Evolutionary conservation across 2,329 filamentous ascomycete species (phyloP).

Genomic region (Apiospora rasikravindrae): DNA sequence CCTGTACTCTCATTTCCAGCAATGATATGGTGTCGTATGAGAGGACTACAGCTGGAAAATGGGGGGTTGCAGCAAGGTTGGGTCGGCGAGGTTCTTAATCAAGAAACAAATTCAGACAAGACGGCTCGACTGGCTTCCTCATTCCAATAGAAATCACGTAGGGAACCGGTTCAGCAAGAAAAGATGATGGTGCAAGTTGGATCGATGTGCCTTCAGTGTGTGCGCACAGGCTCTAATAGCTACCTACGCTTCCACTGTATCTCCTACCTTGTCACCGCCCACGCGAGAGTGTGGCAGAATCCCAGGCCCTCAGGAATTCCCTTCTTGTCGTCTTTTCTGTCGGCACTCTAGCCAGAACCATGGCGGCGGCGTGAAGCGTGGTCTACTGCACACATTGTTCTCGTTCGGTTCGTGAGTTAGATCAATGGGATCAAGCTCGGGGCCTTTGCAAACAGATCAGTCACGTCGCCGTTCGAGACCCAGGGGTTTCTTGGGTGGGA

Average conservation of each 20-base stretch:
- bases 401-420: too few relatives aligned
- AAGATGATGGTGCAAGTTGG: neutral
- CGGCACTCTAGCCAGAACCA: too few relatives aligned
- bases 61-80: neutral
- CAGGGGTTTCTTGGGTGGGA: too few relatives aligned
- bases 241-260: neutral
- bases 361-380: too few relatives aligned
- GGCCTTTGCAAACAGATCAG: too few relatives aligned
- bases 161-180: neutral
- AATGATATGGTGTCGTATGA: neutral
- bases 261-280: conserved; percentile 3
- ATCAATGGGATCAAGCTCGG: too few relatives aligned
- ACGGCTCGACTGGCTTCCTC: neutral
- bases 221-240: neutral
- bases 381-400: too few relatives aligned
- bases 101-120: neutral
- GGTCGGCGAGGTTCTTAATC: neutral
- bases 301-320: neutral
- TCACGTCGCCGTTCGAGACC: too few relatives aligned
- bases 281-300: neutral
- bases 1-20: neutral
- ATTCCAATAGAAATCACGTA: too few relatives aligned
- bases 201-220: neutral
- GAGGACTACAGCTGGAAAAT: too few relatives aligned
- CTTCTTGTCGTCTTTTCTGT: neutral